A percentile compares a stretch with the other conserved stretches of the same genome.
phyloP scores from a whole-genome alignment of 352 stramenopile genomes.

The Elongisporangium undulatum region DNA sequence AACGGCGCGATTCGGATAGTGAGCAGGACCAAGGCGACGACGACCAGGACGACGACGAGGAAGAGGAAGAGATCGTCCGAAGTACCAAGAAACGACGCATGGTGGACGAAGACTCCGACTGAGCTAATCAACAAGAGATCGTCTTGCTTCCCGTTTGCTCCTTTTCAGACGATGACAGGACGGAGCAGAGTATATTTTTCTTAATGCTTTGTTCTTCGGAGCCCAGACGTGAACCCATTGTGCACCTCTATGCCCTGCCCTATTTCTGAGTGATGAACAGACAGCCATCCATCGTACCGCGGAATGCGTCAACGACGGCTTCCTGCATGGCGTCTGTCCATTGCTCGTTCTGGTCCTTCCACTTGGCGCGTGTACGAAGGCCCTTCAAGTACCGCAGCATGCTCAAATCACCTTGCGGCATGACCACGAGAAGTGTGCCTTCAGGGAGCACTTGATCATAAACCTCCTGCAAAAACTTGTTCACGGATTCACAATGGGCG shows the following conservation, averaged over 20 bases:
- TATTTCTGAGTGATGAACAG: slow-evolving; percentile 71
- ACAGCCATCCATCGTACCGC: slow-evolving; percentile 66
- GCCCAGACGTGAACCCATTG: not conserved
- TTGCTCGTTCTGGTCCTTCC: slow-evolving; percentile 44
- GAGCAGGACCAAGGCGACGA: slow-evolving; percentile 40
- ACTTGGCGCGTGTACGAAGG: slow-evolving; percentile 67
- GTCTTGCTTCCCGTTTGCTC: not conserved
- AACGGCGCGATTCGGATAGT: slow-evolving; percentile 51
- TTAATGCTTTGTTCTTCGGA: not conserved
- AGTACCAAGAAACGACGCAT: slow-evolving; percentile 79
- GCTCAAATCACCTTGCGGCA: slow-evolving; percentile 70
- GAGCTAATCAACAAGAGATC: slow-evolving; percentile 5
- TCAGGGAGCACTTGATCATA: slow-evolving; percentile 30
- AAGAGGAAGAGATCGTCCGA: slow-evolving; percentile 69
- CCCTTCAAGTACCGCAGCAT: slow-evolving; percentile 73
- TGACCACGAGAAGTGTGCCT: slow-evolving; percentile 51
- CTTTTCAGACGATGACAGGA: not conserved
- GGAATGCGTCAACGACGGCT: slow-evolving; percentile 61
- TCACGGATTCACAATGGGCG: slow-evolving; percentile 38
- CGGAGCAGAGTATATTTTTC: not conserved
- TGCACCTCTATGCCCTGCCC: slow-evolving; percentile 1
- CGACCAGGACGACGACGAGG: slow-evolving; percentile 71
- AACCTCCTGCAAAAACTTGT: slow-evolving; percentile 45
- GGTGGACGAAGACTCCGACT: slow-evolving; percentile 83
- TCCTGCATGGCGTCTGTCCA: slow-evolving; percentile 56